Percentiles rank a stretch among this genome's conserved stretches.
Conservation (phyloP, 148 eudicot species). For the Fagopyrum homotropicum region DNA sequence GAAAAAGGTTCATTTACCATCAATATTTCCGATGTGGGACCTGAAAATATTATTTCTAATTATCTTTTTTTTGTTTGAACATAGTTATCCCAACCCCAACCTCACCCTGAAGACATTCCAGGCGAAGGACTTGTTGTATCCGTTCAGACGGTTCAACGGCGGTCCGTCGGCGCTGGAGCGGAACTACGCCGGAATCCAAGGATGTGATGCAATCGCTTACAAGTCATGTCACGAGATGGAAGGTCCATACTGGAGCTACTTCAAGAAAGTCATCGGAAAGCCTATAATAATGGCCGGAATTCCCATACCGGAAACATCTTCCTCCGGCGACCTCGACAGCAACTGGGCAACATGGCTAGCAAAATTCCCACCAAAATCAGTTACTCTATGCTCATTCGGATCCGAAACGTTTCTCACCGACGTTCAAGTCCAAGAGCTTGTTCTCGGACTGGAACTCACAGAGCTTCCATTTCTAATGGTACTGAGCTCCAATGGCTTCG, state of each 20-base stretch:
- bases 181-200: constrained; percentile 7
- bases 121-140: constrained; percentile 29
- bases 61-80: no score
- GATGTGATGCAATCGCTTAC: constrained; percentile 30
- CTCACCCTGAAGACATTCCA: constrained; percentile 25
- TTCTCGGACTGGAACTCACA: constrained; percentile 39
- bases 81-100: not conserved
- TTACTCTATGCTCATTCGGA: constrained; percentile 42
- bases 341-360: constrained; percentile 32
- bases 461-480: constrained; percentile 42
- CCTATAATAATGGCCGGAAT: constrained; percentile 31
- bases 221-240: constrained; percentile 42
- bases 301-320: constrained; percentile 19
- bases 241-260: constrained; percentile 29
- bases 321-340: constrained; percentile 19
- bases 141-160: constrained; percentile 34
- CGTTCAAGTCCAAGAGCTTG: constrained; percentile 35
- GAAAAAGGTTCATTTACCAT: no score
- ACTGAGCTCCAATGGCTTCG: constrained; percentile 27
- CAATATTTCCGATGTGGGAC: no score
- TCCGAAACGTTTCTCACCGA: constrained; percentile 36
- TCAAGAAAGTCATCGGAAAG: constrained; percentile 26
- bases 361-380: constrained; percentile 28
- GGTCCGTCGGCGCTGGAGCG: constrained; percentile 16
- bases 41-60: no score